These are phyloP conservation scores for Daedalea quercina DNA, from an alignment of 768 basidiomycete genomes.

Conservation along the genomic window DNA sequence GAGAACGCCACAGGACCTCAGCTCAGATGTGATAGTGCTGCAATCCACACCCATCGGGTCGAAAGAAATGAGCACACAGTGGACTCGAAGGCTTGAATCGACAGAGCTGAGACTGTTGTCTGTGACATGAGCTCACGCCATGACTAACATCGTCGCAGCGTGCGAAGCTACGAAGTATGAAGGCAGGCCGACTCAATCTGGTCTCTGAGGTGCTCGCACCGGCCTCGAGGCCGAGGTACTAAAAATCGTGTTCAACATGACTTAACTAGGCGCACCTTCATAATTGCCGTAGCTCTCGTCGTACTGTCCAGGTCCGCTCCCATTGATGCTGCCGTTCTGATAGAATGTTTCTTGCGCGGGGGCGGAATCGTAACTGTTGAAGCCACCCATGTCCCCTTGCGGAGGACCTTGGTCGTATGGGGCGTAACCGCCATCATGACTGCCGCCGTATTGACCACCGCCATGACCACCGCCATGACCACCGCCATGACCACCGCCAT, in stretches of 20 bases:
- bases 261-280: constrained; percentile 80
- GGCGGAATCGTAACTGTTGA: constrained; percentile 61
- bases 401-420: constrained; percentile 63
- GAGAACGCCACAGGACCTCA: background rate
- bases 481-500: constrained; percentile 20
- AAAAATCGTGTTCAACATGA: constrained; percentile 46
- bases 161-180: background rate
- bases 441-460: constrained; percentile 36
- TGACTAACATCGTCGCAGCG: background rate
- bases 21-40: background rate
- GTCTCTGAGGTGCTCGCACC: constrained; percentile 1
- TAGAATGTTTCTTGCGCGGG: constrained; percentile 58
- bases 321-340: constrained; percentile 59
- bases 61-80: background rate
- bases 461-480: constrained; percentile 21
- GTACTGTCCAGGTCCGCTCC: constrained; percentile 47
- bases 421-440: constrained; percentile 42
- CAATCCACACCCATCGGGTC: background rate
- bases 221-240: constrained; percentile 8
- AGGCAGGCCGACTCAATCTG: background rate
- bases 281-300: constrained; percentile 57
- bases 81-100: background rate
- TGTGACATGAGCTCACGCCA: background rate
- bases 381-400: constrained; percentile 56
- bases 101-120: constrained; percentile 2